A percentile compares a stretch with the other conserved stretches of the same genome.
Evolutionary conservation across 257 asterid species (phyloP).

Genomic region (Scutellaria galericulata): DNA sequence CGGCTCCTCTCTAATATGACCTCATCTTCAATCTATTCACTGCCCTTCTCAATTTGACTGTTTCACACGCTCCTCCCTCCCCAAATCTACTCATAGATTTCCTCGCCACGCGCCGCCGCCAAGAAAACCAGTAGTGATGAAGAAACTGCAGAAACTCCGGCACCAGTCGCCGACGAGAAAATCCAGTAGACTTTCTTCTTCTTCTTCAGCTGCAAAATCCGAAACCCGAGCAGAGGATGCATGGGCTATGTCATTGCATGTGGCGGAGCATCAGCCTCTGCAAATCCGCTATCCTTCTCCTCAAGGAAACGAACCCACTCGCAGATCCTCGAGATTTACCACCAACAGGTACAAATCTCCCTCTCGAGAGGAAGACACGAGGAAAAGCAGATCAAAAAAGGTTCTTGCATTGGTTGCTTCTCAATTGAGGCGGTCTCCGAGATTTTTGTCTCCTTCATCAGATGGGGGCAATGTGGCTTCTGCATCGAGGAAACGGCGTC

Average conservation of each 20-base stretch:
- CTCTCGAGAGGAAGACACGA: neutral
- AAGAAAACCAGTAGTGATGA: slow-evolving; percentile 25
- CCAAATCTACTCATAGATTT: neutral
- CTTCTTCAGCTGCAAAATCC: slow-evolving; percentile 24
- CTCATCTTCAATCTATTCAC: neutral
- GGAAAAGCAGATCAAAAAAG: neutral
- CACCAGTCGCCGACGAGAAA: slow-evolving; percentile 35
- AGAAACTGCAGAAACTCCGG: slow-evolving; percentile 10
- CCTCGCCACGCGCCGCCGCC: slow-evolving; percentile 21
- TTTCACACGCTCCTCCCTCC: neutral
- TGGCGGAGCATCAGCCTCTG: slow-evolving; percentile 39
- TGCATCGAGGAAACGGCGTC: slow-evolving; percentile 40
- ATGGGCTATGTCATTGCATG: slow-evolving; percentile 56
- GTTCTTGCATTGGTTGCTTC: slow-evolving; percentile 33
- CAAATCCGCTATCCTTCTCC: slow-evolving; percentile 30
- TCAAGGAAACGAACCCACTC: neutral
- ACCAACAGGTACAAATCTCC: slow-evolving; percentile 42
- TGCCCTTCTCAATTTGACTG: neutral
- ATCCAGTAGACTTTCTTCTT: slow-evolving; percentile 38
- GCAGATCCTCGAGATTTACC: slow-evolving; percentile 54
- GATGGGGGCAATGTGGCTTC: slow-evolving; percentile 26
- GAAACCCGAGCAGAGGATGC: slow-evolving; percentile 37
- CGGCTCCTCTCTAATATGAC: neutral
- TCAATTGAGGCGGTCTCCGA: slow-evolving; percentile 36
- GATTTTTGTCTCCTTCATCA: slow-evolving; percentile 27